A percentile compares a stretch with the other conserved stretches of the same genome.
Evolutionary conservation across 2,329 filamentous ascomycete genomes (phyloP).

Genomic region (Talaromyces verruculosus): DNA sequence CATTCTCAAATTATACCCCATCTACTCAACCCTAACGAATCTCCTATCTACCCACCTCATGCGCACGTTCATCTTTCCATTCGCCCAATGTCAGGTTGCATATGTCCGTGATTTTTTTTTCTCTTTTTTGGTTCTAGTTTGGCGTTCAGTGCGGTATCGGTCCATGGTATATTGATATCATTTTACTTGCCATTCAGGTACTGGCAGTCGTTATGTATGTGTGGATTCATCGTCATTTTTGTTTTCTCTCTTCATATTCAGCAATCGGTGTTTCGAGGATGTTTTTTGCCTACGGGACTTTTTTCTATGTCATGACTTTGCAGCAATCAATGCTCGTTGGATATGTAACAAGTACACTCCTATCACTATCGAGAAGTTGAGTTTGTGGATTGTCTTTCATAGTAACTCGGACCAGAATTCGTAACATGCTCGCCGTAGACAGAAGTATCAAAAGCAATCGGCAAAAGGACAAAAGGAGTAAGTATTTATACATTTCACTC

Average conservation of each 20-base stretch:
- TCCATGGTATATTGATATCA: constrained; percentile 2
- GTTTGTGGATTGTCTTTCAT: neutral
- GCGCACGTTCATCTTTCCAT: neutral
- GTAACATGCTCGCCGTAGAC: neutral
- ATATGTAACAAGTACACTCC: neutral
- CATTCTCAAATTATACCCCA: constrained; percentile 4
- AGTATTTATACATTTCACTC: constrained; percentile 11
- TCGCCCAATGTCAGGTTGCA: neutral
- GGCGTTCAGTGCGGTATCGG: constrained; percentile 3
- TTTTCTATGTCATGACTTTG: constrained; percentile 1
- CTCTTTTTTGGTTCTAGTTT: neutral
- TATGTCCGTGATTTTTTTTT: neutral
- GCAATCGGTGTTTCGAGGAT: constrained; percentile 13
- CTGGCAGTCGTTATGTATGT: constrained; percentile 8
- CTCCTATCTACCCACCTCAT: neutral
- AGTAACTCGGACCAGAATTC: neutral
- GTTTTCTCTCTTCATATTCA: constrained; percentile 1
- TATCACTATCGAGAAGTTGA: neutral
- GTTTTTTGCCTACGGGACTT: neutral
- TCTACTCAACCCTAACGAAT: constrained; percentile 7
- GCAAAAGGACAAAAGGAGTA: too few relatives aligned
- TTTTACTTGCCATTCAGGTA: constrained; percentile 16
- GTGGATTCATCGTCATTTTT: neutral
- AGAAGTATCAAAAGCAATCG: neutral
- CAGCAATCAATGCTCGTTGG: constrained; percentile 2